Evolutionary conservation across 495 filamentous ascomycete species (phyloP), one percentile per base, ranked within the genome.

Genomic region (Hyaloscypha finlandica): DNA sequence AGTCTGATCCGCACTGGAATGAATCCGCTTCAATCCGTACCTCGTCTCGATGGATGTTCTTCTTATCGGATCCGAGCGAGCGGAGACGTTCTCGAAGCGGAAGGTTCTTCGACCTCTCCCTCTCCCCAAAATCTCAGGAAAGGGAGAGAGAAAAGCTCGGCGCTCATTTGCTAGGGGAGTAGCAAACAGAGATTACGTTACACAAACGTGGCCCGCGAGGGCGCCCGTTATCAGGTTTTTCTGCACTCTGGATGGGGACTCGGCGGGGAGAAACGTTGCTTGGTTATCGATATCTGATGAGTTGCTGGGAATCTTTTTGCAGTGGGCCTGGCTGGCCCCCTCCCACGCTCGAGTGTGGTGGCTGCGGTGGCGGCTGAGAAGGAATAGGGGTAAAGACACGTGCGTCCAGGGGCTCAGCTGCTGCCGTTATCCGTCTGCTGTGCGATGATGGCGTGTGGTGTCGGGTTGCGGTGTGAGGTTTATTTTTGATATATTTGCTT

Each of bases 31-130:
- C 25, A 37, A 37, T 37, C 35, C 35, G 35, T 12, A 37, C 35
- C n/a, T n/a, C n/a, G n/a, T n/a, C n/a, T 12, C 35, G 6, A 0
- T 37, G 1, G 35, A 37, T 8, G 35, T 37, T 48, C 8, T 48
- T 48, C 42, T 48, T 48, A 48, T 48, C 42, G 42, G 42, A 48
- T 14, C 9, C 14, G 42, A 48, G 42, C 42, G 42, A 11, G 6
- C 42, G 42, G 42, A 48, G 42, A n/a, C 42, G 42, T 19, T 48
- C 56, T 59, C 29, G 25, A 59, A 59, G 56, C 32, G 56, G 56
- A 59, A 59, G 56, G 56, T 59, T 59, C 30, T 12, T 59, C 56
- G 56, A 37, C 56, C 56, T 3, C 16, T 14, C 51, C 22, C 1
- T 19, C 16, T 14, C 51, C 22, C 19, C 1, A 6, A 29, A 29